Evolutionary conservation across 495 filamentous ascomycete genomes (phyloP).

Genomic region (Elaphomyces granulatus): DNA sequence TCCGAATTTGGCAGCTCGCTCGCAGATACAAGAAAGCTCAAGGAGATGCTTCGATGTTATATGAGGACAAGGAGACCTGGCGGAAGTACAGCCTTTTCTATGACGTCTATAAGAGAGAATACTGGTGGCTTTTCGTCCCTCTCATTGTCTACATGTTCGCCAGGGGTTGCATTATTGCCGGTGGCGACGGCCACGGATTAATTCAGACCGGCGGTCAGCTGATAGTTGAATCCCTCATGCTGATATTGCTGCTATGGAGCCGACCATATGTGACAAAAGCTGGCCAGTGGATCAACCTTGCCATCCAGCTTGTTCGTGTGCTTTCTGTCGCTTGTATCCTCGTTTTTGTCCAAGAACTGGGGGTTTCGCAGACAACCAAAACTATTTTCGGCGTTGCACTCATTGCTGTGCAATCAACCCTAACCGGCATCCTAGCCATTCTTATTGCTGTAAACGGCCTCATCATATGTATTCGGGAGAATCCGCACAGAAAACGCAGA

Average conservation of each 20-base stretch:
- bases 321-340: slow-evolving; percentile 80
- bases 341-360: slow-evolving; percentile 87
- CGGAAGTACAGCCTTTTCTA: slow-evolving; percentile 95
- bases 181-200: slow-evolving; percentile 73
- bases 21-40: slow-evolving; percentile 55
- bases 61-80: slow-evolving; percentile 84
- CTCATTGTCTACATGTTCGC: slow-evolving; percentile 85
- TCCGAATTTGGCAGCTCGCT: slow-evolving; percentile 67
- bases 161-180: slow-evolving; percentile 78
- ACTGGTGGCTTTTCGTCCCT: slow-evolving; percentile 95
- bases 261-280: slow-evolving; percentile 75
- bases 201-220: slow-evolving; percentile 66
- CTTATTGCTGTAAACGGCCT: slow-evolving; percentile 84
- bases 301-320: slow-evolving; percentile 88
- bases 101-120: slow-evolving; percentile 80
- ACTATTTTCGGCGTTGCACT: slow-evolving; percentile 82
- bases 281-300: slow-evolving; percentile 84
- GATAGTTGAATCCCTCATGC: slow-evolving; percentile 58
- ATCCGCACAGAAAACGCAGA: slow-evolving; percentile 71
- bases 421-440: slow-evolving; percentile 76
- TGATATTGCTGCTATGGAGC: slow-evolving; percentile 63
- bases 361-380: slow-evolving; percentile 85
- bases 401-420: slow-evolving; percentile 72
- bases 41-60: slow-evolving; percentile 60
- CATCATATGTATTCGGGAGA: slow-evolving; percentile 65